Base-by-base conservation (phyloP, 495 filamentous ascomycete species). In the Penicillium chermesinum region DNA sequence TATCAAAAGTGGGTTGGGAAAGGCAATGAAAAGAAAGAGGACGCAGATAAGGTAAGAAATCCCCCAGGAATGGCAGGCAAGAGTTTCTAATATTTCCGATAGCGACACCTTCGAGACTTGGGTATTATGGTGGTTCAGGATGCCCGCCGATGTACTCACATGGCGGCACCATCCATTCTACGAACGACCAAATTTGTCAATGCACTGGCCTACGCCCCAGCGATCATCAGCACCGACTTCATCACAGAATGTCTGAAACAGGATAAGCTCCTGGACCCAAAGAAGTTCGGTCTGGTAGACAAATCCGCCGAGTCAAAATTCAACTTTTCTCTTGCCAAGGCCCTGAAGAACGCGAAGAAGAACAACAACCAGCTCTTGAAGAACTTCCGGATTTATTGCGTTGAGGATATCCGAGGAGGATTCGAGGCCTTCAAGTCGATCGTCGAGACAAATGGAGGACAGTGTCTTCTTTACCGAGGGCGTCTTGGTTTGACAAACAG, bases 151-250 rank as follows among this genome's bases (percentile, higher is more conserved):
- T 93, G 85, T 66, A 85, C 88, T 46, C 86, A 96, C 64, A 79
- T 99, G 12, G 89, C 89, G 12, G 91, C 93, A 2, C 93, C 93
- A 1, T 72, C 78, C 7, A 80, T 97, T 50, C 77, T 95, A 13
- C 83, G 91, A 30, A 99, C 93, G 0, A 80, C 85, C 47, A 99
- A 99, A 56, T 99, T 99, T 59, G 83, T 96, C 35, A 81, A 81
- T 39, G 88, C 89, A 25, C 65, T 99, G 7, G 89, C 93, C 10
- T 79, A 77, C 50, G 89, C 82, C 1, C 87, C 88, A 0, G 73
- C 77, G 2, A 78, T 97, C 27, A 69, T 96, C 32, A 80, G 77
- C 34, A 84, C 83, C 0, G 77, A 82, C n/a, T 99, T 86, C 68
- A 77, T 96, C 47, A 85, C 88, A 20, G 71, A 75, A 9, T 90